Evolutionary conservation across 1,284 basidiomycete genomes (phyloP).

Genomic region (Puccinia novopanici): DNA sequence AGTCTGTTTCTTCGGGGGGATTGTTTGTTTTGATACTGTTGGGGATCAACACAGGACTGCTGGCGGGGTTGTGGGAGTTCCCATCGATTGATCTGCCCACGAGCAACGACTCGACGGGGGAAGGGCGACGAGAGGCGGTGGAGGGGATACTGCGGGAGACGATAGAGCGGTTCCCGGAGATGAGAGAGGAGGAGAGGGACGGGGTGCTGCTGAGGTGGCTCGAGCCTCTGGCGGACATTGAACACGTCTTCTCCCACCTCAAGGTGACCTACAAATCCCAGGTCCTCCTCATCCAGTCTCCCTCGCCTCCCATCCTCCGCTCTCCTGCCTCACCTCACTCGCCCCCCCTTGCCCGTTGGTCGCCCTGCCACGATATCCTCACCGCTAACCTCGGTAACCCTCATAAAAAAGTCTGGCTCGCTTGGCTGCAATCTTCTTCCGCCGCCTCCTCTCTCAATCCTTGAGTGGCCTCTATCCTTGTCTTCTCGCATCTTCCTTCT

Average conservation of each 20-base stretch:
- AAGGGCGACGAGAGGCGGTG: neutral
- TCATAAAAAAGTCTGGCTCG: constrained; percentile 40
- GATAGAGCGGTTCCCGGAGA: neutral
- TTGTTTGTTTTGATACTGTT: no score
- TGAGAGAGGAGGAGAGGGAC: neutral
- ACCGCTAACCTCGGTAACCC: constrained; percentile 40
- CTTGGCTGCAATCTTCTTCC: neutral
- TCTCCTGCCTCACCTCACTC: neutral
- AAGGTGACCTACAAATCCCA: constrained; percentile 24
- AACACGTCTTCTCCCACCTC: constrained; percentile 31
- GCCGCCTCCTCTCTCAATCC: no score
- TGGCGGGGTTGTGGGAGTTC: constrained; percentile 84
- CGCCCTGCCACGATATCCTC: neutral
- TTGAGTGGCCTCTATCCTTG: no score
- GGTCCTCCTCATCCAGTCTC: constrained; percentile 4
- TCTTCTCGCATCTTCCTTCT: no score
- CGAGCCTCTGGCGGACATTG: neutral
- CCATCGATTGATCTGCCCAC: constrained; percentile 64
- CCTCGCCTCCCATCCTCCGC: neutral
- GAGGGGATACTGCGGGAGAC: neutral
- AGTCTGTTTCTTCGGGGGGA: no score
- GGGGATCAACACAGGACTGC: constrained; percentile 67
- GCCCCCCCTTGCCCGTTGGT: constrained; percentile 10
- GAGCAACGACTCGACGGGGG: constrained; percentile 3
- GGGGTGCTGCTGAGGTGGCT: neutral